These are phyloP conservation scores for Myriosclerotinia curreyana DNA, from an alignment of 2,329 filamentous ascomycete species.

Conservation along the genomic window DNA sequence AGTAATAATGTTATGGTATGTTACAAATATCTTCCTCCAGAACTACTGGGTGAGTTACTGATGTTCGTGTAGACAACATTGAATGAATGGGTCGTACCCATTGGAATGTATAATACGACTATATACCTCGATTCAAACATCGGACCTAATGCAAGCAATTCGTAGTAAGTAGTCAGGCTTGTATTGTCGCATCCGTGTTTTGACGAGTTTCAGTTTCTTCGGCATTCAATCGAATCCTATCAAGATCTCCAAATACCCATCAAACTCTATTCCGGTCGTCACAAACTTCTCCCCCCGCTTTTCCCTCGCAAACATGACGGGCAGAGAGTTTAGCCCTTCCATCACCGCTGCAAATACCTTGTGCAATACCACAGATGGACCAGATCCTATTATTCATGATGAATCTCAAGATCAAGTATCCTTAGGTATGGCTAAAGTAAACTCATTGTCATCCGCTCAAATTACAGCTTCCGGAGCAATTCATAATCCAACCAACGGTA, in stretches of 20 bases:
- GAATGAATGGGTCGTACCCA: conserved; percentile 14
- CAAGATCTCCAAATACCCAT: conserved; percentile 4
- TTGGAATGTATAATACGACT: conserved; percentile 6
- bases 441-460: conserved; percentile 14
- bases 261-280: conserved; percentile 11
- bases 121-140: conserved; percentile 13
- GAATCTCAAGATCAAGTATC: conserved; percentile 18
- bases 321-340: conserved; percentile 6
- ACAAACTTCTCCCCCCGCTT: conserved; percentile 21
- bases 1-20: conserved; percentile 19
- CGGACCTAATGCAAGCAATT: conserved; percentile 18
- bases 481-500: conserved; percentile 10
- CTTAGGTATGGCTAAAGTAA: background rate
- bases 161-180: conserved; percentile 3
- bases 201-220: conserved; percentile 20
- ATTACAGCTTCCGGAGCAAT: conserved; percentile 9
- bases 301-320: conserved; percentile 20
- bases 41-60: background rate
- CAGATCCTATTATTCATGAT: conserved; percentile 15
- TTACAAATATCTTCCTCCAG: background rate
- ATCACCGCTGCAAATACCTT: conserved; percentile 15
- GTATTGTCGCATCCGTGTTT: background rate
- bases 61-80: conserved; percentile 13
- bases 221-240: conserved; percentile 19
- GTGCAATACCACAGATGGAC: conserved; percentile 1